These are phyloP conservation scores for Pseudoturritis turrita DNA, from an alignment of 345 rosid genomes.

Conservation along the genomic window DNA sequence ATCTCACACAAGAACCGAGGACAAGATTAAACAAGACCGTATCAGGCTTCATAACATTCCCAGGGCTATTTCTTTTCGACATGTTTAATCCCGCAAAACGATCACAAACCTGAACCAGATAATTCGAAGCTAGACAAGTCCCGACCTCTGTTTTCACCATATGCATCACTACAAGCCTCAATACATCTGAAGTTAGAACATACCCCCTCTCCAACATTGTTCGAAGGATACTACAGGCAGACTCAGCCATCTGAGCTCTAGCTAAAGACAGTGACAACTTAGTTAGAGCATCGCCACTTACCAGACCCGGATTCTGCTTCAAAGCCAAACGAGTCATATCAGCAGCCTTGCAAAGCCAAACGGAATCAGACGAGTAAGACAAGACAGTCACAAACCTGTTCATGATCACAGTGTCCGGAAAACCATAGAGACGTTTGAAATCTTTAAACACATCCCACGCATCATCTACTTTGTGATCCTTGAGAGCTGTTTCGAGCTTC, in stretches of 20 bases:
- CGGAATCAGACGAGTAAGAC: conserved; percentile 56
- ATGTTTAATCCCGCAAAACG: conserved; percentile 12
- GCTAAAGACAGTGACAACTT: conserved; percentile 60
- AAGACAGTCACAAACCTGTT: conserved; percentile 49
- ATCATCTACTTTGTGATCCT: conserved; percentile 40
- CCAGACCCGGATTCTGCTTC: conserved; percentile 41
- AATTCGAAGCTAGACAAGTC: conserved; percentile 58
- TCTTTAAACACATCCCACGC: conserved; percentile 69
- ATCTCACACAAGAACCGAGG: conserved; percentile 70
- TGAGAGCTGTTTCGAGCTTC: conserved; percentile 60
- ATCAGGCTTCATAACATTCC: conserved; percentile 51
- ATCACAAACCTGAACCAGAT: conserved; percentile 61
- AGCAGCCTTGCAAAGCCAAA: conserved; percentile 53
- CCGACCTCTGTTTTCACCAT: conserved; percentile 77
- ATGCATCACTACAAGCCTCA: conserved; percentile 53
- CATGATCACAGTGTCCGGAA: conserved; percentile 38
- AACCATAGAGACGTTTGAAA: conserved; percentile 56
- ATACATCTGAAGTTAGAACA: conserved; percentile 32
- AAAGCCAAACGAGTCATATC: conserved; percentile 39
- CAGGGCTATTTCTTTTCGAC: conserved; percentile 14
- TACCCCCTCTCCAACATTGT: conserved; percentile 47
- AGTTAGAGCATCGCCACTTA: conserved; percentile 38
- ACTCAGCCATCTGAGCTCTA: conserved; percentile 63
- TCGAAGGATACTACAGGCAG: conserved; percentile 50
- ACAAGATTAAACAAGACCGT: conserved; percentile 67